A percentile compares a stretch with the other conserved stretches of the same genome.
These are phyloP conservation scores for Dactylonectria macrodidyma DNA, from an alignment of 2,329 filamentous ascomycete species.

Conservation along the genomic window DNA sequence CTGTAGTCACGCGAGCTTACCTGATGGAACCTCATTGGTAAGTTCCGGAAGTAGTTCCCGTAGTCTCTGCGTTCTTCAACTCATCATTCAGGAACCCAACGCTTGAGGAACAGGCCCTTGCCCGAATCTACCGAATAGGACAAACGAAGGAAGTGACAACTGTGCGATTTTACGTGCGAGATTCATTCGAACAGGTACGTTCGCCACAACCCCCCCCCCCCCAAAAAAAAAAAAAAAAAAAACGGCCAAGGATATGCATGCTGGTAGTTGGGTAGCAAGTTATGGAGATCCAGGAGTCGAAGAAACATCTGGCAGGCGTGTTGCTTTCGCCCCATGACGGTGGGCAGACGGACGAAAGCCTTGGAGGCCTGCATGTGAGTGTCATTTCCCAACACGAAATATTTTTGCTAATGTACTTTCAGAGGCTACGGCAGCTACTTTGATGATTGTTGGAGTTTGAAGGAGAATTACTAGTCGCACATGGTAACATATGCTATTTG, in stretches of 20 bases:
- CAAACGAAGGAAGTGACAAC: conserved; percentile 55
- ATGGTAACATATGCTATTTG: not conserved
- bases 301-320: conserved; percentile 22
- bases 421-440: conserved; percentile 3
- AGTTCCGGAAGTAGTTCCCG: not conserved
- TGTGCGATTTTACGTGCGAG: conserved; percentile 54
- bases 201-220: not conserved
- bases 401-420: not conserved
- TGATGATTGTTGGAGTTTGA: not conserved
- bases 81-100: conserved; percentile 55
- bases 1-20: conserved; percentile 62
- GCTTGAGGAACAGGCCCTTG: conserved; percentile 60
- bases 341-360: not conserved
- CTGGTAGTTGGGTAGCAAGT: conserved; percentile 2
- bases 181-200: conserved; percentile 56
- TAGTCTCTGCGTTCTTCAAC: rapidly evolving
- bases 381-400: not conserved
- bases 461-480: not conserved
- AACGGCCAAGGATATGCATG: rapidly evolving
- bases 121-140: conserved; percentile 55
- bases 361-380: conserved; percentile 23
- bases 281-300: conserved; percentile 36
- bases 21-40: conserved; percentile 67
- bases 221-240: no score
- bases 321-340: conserved; percentile 22